Base-by-base conservation (phyloP, 163 green algal species). In the Chlamydomonas reinhardtii region DNA sequence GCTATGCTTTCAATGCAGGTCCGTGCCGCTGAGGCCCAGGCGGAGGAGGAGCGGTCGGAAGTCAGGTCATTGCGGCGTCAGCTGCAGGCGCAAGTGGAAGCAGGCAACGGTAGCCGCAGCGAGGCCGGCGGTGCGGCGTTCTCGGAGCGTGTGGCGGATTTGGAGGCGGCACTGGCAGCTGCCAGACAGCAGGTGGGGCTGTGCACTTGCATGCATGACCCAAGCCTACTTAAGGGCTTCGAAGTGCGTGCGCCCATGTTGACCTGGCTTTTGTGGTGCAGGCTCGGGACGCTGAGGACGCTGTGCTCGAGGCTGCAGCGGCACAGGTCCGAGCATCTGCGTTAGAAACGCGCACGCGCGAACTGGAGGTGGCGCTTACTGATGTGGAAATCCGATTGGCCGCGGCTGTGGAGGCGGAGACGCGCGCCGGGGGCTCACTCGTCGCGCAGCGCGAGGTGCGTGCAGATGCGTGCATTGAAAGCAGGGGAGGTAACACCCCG, bases 361-460 rank as follows among this genome's bases (percentile, higher is more conserved):
- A 87, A 27, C 61, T 82, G 61, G 72, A 81, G 61, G 72, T 62
- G 17, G 82, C 71, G 82, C 39, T 87, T 39, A 59, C 72, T 61
- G 82, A 86, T 35, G 80, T 70, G 6, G 80, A 83, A 61, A 76
- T 64, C 0, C 61, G 73, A 0, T 48, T 52, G 17, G 82, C 82
- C 24, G 82, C 82, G 12, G 73, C 82, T 3, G 73, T 61, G 24
- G 82, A 83, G 32, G 66, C 48, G 11, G 32, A 78, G 74, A 39
- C 83, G 12, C 54, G 83, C 64, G 14, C 54, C 2, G 73, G 74
- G 0, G 62, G 17, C 11, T 65, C 73, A 0, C 29, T 83, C 25
- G 48, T 29, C 0, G 83, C 64, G 3, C 15, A 88, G 65, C 70
- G 35, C 9, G 80, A 86, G 69, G 80, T 86, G 35, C 64, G 64